phyloP scores from a whole-genome alignment of 2,329 filamentous ascomycete species.

The Scedosporium boydii region DNA sequence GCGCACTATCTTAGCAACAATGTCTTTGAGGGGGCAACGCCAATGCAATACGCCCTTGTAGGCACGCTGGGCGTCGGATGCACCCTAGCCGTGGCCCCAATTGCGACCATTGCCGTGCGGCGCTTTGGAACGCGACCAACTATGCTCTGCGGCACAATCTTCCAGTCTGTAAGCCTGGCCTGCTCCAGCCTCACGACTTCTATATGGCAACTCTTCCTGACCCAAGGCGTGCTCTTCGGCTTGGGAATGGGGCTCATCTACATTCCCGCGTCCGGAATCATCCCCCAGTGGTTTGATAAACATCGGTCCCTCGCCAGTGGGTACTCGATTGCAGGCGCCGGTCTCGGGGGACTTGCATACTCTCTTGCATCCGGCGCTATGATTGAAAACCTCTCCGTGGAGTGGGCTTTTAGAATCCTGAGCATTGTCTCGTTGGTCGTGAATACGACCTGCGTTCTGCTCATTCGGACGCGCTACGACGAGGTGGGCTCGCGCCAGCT shows the following conservation, averaged over 20 bases:
- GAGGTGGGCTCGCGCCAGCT: constrained; percentile 56
- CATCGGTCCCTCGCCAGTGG: constrained; percentile 61
- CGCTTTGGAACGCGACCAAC: constrained; percentile 53
- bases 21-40: constrained; percentile 51
- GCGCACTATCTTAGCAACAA: constrained; percentile 47
- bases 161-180: constrained; percentile 57
- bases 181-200: constrained; percentile 59
- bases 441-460: constrained; percentile 51
- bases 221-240: constrained; percentile 69
- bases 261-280: constrained; percentile 55
- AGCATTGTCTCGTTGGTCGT: constrained; percentile 54
- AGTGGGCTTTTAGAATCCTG: constrained; percentile 58
- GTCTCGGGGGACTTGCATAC: constrained; percentile 65
- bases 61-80: constrained; percentile 32
- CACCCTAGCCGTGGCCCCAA: constrained; percentile 58
- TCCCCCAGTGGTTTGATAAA: constrained; percentile 66
- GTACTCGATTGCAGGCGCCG: constrained; percentile 59
- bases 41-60: constrained; percentile 65
- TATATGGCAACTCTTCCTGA: constrained; percentile 69
- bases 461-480: constrained; percentile 64
- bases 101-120: constrained; percentile 53
- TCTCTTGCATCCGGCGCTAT: constrained; percentile 59
- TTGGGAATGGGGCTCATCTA: constrained; percentile 70
- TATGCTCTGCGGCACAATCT: constrained; percentile 52
- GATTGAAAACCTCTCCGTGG: constrained; percentile 52